These are phyloP conservation scores for Phoma sp. DNA, from an alignment of 2,329 filamentous ascomycete species.

Conservation along the genomic window DNA sequence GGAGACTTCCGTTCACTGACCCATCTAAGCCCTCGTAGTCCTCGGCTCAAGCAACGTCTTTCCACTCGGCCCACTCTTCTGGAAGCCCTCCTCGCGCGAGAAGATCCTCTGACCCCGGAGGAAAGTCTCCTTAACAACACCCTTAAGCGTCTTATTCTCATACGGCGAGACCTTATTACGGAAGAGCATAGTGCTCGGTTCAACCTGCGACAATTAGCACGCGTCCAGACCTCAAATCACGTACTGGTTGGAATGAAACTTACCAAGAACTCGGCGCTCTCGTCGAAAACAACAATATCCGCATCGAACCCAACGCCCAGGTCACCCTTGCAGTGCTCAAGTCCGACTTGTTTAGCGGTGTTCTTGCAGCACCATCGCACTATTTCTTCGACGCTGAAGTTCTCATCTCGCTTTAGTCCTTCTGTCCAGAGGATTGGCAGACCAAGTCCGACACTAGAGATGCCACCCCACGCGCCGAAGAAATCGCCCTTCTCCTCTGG, in stretches of 20 bases:
- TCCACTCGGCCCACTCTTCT: conserved; percentile 62
- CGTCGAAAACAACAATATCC: conserved; percentile 92
- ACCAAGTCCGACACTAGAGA: conserved; percentile 91
- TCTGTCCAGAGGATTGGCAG: conserved; percentile 90
- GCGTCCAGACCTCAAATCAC: too few relatives aligned
- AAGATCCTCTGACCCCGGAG: conserved; percentile 79
- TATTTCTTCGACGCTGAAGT: conserved; percentile 74
- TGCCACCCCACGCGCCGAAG: conserved; percentile 95
- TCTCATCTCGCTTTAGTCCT: conserved; percentile 65
- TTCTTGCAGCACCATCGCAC: conserved; percentile 85
- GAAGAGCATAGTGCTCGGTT: conserved; percentile 85
- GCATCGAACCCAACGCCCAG: conserved; percentile 83
- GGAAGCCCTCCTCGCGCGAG: conserved; percentile 70
- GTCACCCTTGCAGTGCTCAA: conserved; percentile 82
- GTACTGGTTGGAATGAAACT: conserved; percentile 6
- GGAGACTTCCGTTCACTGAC: background rate
- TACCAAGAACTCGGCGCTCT: conserved; percentile 79
- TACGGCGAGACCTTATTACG: conserved; percentile 92
- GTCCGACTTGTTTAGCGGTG: conserved; percentile 86
- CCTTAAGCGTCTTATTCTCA: conserved; percentile 79
- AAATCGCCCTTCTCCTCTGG: conserved; percentile 75
- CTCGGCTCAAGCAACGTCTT: conserved; percentile 61
- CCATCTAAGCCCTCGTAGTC: conserved; percentile 19
- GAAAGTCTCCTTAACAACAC: conserved; percentile 86
- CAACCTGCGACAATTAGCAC: conserved; percentile 40